phyloP scores from a whole-genome alignment of 805 yeast genomes.

The Phaffomyces thermotolerans region DNA sequence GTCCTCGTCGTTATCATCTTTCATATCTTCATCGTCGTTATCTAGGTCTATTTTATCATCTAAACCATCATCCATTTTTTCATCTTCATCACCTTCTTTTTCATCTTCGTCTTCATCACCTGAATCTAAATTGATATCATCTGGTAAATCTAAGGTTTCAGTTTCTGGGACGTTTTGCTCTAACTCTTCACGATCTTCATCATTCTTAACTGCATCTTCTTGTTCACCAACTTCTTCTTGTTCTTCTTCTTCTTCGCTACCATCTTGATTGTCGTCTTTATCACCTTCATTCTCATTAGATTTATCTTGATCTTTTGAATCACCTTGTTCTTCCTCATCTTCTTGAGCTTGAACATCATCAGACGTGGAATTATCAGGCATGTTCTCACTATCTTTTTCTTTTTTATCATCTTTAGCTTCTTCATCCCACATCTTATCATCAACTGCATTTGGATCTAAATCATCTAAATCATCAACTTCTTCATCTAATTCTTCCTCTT shows the following conservation, averaged over 20 bases:
- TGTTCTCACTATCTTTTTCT: constrained; percentile 73
- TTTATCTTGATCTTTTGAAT: constrained; percentile 28
- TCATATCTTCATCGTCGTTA: constrained; percentile 26
- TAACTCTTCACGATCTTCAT: constrained; percentile 49
- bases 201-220: constrained; percentile 64
- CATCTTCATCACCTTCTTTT: constrained; percentile 32
- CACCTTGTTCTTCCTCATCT: constrained; percentile 28
- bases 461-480: constrained; percentile 86
- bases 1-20: constrained; percentile 16
- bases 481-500: constrained; percentile 75
- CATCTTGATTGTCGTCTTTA: constrained; percentile 54
- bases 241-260: constrained; percentile 53
- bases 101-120: constrained; percentile 53
- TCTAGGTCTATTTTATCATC: constrained; percentile 42
- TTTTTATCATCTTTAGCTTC: constrained; percentile 69
- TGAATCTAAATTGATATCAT: constrained; percentile 83
- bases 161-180: constrained; percentile 74
- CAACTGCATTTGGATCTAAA: constrained; percentile 88
- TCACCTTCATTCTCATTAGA: constrained; percentile 26
- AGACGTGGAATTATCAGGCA: constrained; percentile 49
- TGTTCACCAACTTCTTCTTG: constrained; percentile 78
- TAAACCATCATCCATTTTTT: constrained; percentile 28
- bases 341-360: constrained; percentile 36
- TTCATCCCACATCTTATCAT: constrained; percentile 98
- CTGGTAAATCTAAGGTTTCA: constrained; percentile 86